These are phyloP conservation scores for Geosmithia morbida DNA, from an alignment of 2,329 filamentous ascomycete genomes.

Conservation along the genomic window DNA sequence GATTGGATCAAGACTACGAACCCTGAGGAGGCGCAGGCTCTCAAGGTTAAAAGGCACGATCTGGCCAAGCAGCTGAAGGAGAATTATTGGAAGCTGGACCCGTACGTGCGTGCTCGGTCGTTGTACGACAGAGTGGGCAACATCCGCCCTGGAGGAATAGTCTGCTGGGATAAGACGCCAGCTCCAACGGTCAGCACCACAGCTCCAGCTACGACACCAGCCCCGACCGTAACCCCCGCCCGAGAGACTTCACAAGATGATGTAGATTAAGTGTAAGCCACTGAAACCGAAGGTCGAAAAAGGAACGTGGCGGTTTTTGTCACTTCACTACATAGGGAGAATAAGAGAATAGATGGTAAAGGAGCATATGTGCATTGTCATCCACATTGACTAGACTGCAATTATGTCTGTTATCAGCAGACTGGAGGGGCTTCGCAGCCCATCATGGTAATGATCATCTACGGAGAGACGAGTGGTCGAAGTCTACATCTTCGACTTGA, in stretches of 20 bases:
- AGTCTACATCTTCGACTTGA: slow-evolving; percentile 75
- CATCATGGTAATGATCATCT: neutral
- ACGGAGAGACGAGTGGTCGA: neutral
- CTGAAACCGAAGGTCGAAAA: neutral
- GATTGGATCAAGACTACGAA: slow-evolving; percentile 50
- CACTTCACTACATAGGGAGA: neutral
- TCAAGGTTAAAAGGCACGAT: slow-evolving; percentile 42
- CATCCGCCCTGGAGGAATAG: slow-evolving; percentile 49
- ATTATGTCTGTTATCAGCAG: neutral
- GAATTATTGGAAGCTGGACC: slow-evolving; percentile 85
- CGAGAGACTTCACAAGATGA: slow-evolving; percentile 26
- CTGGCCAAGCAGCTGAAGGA: slow-evolving; percentile 49
- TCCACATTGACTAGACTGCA: neutral
- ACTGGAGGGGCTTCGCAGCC: neutral
- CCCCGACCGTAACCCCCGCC: slow-evolving; percentile 3
- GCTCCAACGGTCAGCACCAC: slow-evolving; percentile 4
- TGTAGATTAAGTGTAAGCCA: slow-evolving; percentile 20
- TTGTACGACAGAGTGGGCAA: slow-evolving; percentile 73
- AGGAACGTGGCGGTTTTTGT: neutral
- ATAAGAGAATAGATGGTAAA: neutral
- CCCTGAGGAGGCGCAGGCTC: slow-evolving; percentile 25
- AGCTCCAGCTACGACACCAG: slow-evolving; percentile 3
- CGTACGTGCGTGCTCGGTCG: slow-evolving; percentile 70
- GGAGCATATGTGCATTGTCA: neutral
- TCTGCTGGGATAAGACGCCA: slow-evolving; percentile 48